phyloP scores from a whole-genome alignment of 2,329 filamentous ascomycete genomes.

The Colletotrichum tropicale region DNA sequence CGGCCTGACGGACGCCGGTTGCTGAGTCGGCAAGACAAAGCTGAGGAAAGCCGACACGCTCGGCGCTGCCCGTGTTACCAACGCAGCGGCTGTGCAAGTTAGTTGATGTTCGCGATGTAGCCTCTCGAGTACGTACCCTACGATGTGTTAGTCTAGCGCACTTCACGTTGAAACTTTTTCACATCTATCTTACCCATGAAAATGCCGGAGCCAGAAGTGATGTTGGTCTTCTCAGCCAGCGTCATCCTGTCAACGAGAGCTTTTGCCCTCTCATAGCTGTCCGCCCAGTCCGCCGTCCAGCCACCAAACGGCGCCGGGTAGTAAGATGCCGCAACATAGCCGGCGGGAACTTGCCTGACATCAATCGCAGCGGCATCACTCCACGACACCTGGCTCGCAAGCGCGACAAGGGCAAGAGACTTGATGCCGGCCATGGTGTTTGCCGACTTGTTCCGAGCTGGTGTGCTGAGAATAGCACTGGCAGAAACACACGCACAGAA shows the following conservation, averaged over 20 bases:
- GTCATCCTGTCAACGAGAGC: constrained; percentile 76
- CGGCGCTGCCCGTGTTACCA: constrained; percentile 76
- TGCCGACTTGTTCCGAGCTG: neutral
- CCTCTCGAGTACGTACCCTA: constrained; percentile 23
- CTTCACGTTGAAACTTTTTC: neutral
- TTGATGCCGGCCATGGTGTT: neutral
- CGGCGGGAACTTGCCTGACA: constrained; percentile 13
- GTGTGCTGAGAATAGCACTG: neutral
- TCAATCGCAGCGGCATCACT: neutral
- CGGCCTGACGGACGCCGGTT: constrained; percentile 73
- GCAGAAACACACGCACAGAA: neutral
- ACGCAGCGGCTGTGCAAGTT: constrained; percentile 61
- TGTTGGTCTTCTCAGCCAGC: constrained; percentile 79
- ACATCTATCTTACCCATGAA: constrained; percentile 63
- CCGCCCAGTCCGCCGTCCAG: constrained; percentile 71
- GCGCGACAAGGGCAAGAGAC: constrained; percentile 2
- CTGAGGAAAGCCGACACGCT: constrained; percentile 73
- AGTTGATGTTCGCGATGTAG: neutral
- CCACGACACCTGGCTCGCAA: constrained; percentile 1
- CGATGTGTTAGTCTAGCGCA: constrained; percentile 1
- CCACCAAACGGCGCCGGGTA: constrained; percentile 77
- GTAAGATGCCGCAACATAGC: constrained; percentile 60
- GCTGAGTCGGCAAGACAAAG: constrained; percentile 76
- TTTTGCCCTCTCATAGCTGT: constrained; percentile 73
- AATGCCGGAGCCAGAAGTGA: constrained; percentile 73